A percentile compares a stretch with the other conserved stretches of the same genome.
These are phyloP conservation scores for Naganishia sp. DNA, from an alignment of 1,284 basidiomycete genomes.

Conservation along the genomic window DNA sequence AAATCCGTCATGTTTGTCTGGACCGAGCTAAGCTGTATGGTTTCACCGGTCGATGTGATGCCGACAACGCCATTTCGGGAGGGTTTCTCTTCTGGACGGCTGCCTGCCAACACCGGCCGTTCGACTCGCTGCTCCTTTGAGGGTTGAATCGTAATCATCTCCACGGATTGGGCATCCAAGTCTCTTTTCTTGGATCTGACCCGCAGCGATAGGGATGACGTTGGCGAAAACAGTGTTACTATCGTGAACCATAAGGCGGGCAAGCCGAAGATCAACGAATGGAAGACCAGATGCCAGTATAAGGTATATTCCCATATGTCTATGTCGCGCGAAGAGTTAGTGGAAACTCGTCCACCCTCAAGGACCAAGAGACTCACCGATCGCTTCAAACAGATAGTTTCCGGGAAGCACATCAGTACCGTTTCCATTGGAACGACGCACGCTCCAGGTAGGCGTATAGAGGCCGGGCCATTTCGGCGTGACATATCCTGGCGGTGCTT, in stretches of 20 bases:
- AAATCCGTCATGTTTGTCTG: neutral
- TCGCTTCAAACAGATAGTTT: slow-evolving; percentile 27
- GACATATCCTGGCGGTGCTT: slow-evolving; percentile 28
- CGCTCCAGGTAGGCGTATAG: slow-evolving; percentile 13
- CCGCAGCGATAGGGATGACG: slow-evolving; percentile 27
- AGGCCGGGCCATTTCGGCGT: slow-evolving; percentile 25
- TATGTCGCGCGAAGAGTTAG: neutral
- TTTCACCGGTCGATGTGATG: slow-evolving; percentile 13
- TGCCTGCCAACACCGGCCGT: no score
- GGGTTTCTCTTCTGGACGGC: neutral
- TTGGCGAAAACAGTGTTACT: slow-evolving; percentile 31
- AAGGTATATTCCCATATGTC: slow-evolving; percentile 35
- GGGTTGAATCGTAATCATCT: neutral
- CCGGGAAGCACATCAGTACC: slow-evolving; percentile 23
- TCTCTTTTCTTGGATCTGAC: slow-evolving; percentile 1
- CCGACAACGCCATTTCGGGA: neutral
- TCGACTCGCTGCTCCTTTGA: neutral
- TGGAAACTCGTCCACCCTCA: neutral
- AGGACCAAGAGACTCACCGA: slow-evolving; percentile 10
- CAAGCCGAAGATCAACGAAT: slow-evolving; percentile 31
- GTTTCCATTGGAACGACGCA: slow-evolving; percentile 21
- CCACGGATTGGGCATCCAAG: neutral
- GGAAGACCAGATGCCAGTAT: slow-evolving; percentile 34
- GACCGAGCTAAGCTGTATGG: slow-evolving; percentile 16
- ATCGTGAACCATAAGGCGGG: slow-evolving; percentile 33